Evolutionary conservation across 2,329 filamentous ascomycete species (phyloP), one percentile per base, ranked within the genome.

Genomic region (Didymella lethalis): DNA sequence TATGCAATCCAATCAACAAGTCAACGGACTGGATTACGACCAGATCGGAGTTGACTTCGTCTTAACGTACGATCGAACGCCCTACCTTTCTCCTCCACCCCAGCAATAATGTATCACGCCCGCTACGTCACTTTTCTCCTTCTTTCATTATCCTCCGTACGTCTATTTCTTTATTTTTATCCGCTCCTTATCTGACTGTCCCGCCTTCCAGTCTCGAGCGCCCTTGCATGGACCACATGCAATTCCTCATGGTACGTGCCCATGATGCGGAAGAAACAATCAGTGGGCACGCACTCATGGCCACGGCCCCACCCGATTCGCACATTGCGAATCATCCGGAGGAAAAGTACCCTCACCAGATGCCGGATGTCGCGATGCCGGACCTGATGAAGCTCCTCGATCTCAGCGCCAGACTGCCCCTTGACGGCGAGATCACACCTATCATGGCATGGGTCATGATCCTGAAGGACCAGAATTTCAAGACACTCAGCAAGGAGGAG

Each of bases 361-460:
- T 93, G 48, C 94, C 92, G 80, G 90, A 95, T 73, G 67, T 76
- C 53, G 88, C 85, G 59, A 91, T 90, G 74, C 85, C 85, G 36
- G 92, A 95, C 70, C 83, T 99, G 48, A 82, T 88, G 50, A 96
- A 90, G 53, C 82, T 98, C 53, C 85, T 97, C 60, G 90, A 96
- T 72, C 84, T 97, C 54, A 97, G 92, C 79, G 86, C 88, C 67
- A 88, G 89, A 68, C 83, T 97, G 26, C 89, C 95, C 67, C 86
- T 95, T 53, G 91, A 95, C 61, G 92, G 92, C 51, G 92, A 96
- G 78, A 91, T 98, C 70, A 98, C 94, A 18, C 95, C 95, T 0
- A 91, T 97, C 65, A 96, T 96, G 92, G 93, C 93, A 0, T 94
- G 95, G 87, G 90, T 92, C 48, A 90, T 91, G 79, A 84, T 98